Evolutionary conservation across 116 monocot genomes (phyloP).

Genomic region (Trichopus zeylanicus): DNA sequence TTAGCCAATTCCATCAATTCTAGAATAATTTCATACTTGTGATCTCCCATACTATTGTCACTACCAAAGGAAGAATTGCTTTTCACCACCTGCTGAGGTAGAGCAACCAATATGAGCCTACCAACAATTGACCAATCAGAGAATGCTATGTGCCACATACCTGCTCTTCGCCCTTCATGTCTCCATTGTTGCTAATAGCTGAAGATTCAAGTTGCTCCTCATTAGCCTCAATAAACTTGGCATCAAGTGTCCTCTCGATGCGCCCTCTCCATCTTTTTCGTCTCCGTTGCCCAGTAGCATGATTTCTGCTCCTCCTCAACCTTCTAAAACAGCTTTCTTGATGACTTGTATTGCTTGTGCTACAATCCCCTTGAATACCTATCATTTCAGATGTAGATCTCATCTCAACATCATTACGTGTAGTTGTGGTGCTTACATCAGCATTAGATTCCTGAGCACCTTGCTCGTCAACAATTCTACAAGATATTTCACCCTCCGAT

Average conservation of each 20-base stretch:
- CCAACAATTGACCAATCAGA: background rate
- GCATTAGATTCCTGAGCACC: constrained; percentile 29
- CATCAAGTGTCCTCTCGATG: constrained; percentile 15
- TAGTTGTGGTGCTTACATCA: constrained; percentile 22
- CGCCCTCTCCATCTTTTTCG: constrained; percentile 97
- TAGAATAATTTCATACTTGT: constrained; percentile 67
- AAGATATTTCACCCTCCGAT: constrained; percentile 53
- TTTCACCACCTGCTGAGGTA: constrained; percentile 17
- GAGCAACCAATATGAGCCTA: background rate
- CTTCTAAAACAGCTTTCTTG: constrained; percentile 44
- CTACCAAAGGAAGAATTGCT: constrained; percentile 29
- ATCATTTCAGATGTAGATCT: constrained; percentile 39
- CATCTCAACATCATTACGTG: constrained; percentile 33
- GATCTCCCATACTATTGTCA: constrained; percentile 18
- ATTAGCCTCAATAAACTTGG: background rate
- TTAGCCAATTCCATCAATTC: constrained; percentile 71
- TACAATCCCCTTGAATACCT: constrained; percentile 62
- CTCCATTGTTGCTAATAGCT: constrained; percentile 14
- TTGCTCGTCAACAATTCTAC: constrained; percentile 25
- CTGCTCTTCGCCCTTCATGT: constrained; percentile 30
- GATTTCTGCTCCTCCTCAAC: constrained; percentile 54
- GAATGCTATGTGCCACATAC: constrained; percentile 12
- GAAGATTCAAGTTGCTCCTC: constrained; percentile 9
- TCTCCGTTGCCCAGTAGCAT: constrained; percentile 27
- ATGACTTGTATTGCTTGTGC: constrained; percentile 47